Percentiles rank a stretch among this genome's conserved stretches.
Conservation (phyloP, 2,329 filamentous ascomycete species). For the Aspergillus pseudoviridinutans region DNA sequence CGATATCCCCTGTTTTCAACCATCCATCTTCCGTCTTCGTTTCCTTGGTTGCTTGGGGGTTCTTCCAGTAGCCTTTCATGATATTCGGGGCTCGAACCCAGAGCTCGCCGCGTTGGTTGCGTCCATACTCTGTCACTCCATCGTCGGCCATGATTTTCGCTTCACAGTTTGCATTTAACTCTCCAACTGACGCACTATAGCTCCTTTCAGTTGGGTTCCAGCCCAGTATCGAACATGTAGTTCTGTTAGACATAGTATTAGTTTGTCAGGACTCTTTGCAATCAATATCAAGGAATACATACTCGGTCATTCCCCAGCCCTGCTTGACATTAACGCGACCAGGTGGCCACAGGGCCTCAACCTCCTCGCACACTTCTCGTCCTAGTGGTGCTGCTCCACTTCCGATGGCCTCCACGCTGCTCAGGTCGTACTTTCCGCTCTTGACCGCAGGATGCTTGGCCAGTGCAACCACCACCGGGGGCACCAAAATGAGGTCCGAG, state of each 20-base stretch:
- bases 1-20: conserved; percentile 69
- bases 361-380: conserved; percentile 52
- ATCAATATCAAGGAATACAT: conserved; percentile 26
- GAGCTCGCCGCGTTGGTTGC: conserved; percentile 62
- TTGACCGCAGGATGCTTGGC: conserved; percentile 65
- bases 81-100: conserved; percentile 70
- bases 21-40: conserved; percentile 62
- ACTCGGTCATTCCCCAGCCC: conserved; percentile 87
- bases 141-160: conserved; percentile 60
- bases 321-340: conserved; percentile 57
- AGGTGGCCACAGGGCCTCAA: conserved; percentile 53
- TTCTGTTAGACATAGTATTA: conserved; percentile 25
- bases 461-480: conserved; percentile 69
- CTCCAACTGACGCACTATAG: conserved; percentile 52
- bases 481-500: conserved; percentile 63
- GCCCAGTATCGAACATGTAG: conserved; percentile 65
- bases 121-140: conserved; percentile 47
- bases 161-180: conserved; percentile 64
- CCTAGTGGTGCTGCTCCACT: conserved; percentile 67
- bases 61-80: conserved; percentile 74
- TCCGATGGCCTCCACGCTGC: conserved; percentile 56
- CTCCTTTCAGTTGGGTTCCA: conserved; percentile 56
- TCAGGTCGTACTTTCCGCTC: conserved; percentile 60
- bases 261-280: conserved; percentile 1
- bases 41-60: conserved; percentile 61